Evolutionary conservation across 106 monocot species (phyloP).

Genomic region (Allium cepa): DNA sequence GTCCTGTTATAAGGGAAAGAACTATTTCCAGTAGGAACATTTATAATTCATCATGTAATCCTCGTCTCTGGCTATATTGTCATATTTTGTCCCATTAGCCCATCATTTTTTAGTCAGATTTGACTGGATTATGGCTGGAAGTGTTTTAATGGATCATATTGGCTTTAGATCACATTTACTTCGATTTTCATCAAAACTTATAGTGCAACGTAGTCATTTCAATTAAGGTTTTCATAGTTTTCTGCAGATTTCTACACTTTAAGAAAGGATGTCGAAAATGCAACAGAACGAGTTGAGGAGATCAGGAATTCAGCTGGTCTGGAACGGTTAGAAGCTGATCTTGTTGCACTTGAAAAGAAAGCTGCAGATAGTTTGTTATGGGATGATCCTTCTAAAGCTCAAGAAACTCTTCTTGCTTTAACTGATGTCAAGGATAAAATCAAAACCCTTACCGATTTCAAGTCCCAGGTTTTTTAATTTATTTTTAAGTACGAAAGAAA

Average conservation of each 20-base stretch:
- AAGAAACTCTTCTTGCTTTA: conserved; percentile 68
- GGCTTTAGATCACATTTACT: too few relatives aligned
- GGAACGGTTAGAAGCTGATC: conserved; percentile 67
- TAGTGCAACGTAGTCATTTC: background rate
- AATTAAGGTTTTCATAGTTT: background rate
- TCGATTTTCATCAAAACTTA: too few relatives aligned
- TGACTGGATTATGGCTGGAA: too few relatives aligned
- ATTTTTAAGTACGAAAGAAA: too few relatives aligned
- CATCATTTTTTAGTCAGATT: too few relatives aligned
- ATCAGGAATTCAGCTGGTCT: conserved; percentile 67
- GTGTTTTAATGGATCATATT: too few relatives aligned
- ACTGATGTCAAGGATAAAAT: conserved; percentile 92
- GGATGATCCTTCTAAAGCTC: conserved; percentile 87
- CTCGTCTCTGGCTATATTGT: too few relatives aligned
- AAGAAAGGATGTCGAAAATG: conserved; percentile 79
- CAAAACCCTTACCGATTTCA: conserved; percentile 75
- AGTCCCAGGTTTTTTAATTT: conserved; percentile 49
- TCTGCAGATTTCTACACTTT: conserved; percentile 83
- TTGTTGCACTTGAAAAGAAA: conserved; percentile 61
- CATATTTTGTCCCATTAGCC: too few relatives aligned
- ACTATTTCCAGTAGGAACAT: too few relatives aligned
- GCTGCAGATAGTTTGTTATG: conserved; percentile 83
- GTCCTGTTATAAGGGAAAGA: too few relatives aligned
- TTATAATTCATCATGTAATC: too few relatives aligned
- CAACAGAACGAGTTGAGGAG: conserved; percentile 61